Conservation (phyloP, 306 rosid genomes). For the Quercus bicolor region DNA sequence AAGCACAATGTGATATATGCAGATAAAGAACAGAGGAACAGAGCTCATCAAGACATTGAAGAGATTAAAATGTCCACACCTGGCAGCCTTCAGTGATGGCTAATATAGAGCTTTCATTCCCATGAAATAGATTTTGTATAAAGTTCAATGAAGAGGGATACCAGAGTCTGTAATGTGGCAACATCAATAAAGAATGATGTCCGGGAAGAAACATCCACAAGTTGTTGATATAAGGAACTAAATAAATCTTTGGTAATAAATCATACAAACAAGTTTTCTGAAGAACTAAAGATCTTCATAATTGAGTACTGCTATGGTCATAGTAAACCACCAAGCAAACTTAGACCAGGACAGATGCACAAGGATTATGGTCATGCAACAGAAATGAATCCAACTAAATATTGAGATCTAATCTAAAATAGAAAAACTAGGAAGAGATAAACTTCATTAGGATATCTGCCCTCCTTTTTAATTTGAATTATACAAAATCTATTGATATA, state of each 20-base stretch:
- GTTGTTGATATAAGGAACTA: not conserved
- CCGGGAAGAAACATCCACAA: not conserved
- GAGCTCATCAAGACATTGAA: constrained; percentile 17
- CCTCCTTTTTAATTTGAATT: too few relatives aligned
- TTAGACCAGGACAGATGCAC: too few relatives aligned
- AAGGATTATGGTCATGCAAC: too few relatives aligned
- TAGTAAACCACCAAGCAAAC: too few relatives aligned
- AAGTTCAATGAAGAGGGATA: constrained; percentile 71
- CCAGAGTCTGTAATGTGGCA: constrained; percentile 60
- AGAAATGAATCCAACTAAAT: too few relatives aligned
- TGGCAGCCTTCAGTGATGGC: constrained; percentile 89
- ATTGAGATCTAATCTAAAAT: too few relatives aligned
- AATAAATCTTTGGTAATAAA: not conserved
- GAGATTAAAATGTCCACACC: constrained; percentile 36
- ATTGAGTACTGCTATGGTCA: too few relatives aligned
- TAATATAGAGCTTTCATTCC: constrained; percentile 53
- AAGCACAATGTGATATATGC: constrained; percentile 9
- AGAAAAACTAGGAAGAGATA: too few relatives aligned
- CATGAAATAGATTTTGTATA: constrained; percentile 43
- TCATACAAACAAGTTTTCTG: too few relatives aligned
- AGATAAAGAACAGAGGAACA: constrained; percentile 7
- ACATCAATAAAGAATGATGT: constrained; percentile 6
- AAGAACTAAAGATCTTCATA: too few relatives aligned
- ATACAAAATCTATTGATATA: too few relatives aligned
- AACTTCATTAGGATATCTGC: too few relatives aligned